Evolutionary conservation across 139 green algal species (phyloP), one percentile per base, ranked within the genome.

Genomic region (Pycnococcus provasolii): DNA sequence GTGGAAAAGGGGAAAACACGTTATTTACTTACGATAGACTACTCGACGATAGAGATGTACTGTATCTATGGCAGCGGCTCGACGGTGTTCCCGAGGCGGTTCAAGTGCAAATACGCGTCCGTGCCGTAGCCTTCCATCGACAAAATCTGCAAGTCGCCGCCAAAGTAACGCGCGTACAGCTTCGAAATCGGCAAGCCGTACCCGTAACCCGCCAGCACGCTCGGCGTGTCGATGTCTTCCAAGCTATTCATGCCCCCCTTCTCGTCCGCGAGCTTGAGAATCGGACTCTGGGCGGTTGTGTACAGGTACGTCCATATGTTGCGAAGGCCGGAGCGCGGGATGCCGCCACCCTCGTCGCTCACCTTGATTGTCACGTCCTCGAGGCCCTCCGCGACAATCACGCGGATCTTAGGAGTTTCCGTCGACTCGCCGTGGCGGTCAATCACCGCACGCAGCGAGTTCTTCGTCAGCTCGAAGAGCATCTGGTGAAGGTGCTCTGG

Each of bases 231-330:
- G 26, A 77, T 42, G 48, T 78, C 66, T 48, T 68, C 66, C 60
- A 62, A 70, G 54, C 26, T 26, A 26, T 26, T 26, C 11, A 55
- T 11, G 13, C 43, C 4, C 2, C 62, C 62, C 3, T 40, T 15
- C 13, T 63, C 42, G 42, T 79, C 61, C 41, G 45, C 47, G 42
- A 67, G 80, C 7, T 86, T 74, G 43, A 71, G 57, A 50, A 92
- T 67, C 0, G 86, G 86, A 2, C 76, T 87, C 45, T 82, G 62
- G 2, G 91, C 92, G 4, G 93, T 99, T 8, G 81, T 91, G 80
- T 99, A 99, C 40, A 99, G 80, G 80, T 99, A 99, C 50, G 93
- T 97, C 92, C 92, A 99, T 72, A 99, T 99, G 51, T 81, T 80
- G 6, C 86, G 83, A 50, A 98, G 70, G 54, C 90, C 93, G 26